Evolutionary conservation across 2,329 filamentous ascomycete genomes (phyloP), one percentile per base, ranked within the genome.

Genomic region (Fusarium staphyleae): DNA sequence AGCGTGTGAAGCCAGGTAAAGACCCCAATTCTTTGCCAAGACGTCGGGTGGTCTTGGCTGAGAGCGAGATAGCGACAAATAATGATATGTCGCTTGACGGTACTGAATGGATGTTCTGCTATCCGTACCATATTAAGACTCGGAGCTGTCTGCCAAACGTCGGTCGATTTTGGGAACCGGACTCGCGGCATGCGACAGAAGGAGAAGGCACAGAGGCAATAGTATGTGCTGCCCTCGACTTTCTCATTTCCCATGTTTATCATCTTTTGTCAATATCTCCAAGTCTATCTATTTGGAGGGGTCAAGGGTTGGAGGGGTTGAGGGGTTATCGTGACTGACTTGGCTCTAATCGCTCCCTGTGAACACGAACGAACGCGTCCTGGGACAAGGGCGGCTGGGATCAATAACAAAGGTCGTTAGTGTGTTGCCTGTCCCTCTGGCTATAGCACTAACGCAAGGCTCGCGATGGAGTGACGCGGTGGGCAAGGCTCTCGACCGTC

Each of bases 391-490:
- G 58, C 16, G 40, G 43, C 26, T 52, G 42, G 47, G 40, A 46
- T 41, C 55, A 62, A 62, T 52, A 62, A 62, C 59, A 62, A 62
- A 62, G 58, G 58, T 43, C 26, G 57, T 57, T 60, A 62, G 40
- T 48, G 51, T 19, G 41, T 39, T 43, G 36, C 32, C 43, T 28
- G n/a, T 32, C 42, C 26, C 12, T 42, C 3, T 18, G 34, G 29
- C 33, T 15, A 34, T 19, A 43, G 14, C 28, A 50, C 51, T 65
- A 57, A 58, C 58, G 47, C 22, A 36, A 55, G 42, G 36, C 53
- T 52, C 50, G 43, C 16, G 19, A 18, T 26, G 14, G 45, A 45
- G 37, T 39, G 48, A 42, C 45, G 42, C 45, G 34, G 43, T 16
- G 16, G 55, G 48, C 43, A 52, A 57, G 52, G 52, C 41, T 60